Evolutionary conservation across 2,329 filamentous ascomycete genomes (phyloP).

Genomic region (Aureobasidium zeae): DNA sequence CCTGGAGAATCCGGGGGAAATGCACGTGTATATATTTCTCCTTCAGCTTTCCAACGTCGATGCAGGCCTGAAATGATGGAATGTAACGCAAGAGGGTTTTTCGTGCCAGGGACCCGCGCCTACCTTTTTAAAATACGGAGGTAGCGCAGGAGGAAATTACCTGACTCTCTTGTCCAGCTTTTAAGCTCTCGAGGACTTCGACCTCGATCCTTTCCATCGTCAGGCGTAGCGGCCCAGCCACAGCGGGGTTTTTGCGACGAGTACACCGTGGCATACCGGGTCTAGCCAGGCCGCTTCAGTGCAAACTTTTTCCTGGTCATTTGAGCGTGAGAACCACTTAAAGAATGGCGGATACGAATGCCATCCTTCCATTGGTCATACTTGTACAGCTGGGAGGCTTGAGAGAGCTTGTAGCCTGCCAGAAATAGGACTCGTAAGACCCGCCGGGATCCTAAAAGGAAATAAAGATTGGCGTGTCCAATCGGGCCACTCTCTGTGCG

Average conservation of each 20-base stretch:
- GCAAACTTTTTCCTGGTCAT: not conserved
- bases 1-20: conserved; percentile 6
- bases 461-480: conserved; percentile 9
- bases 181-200: conserved; percentile 2
- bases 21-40: conserved; percentile 11
- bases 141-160: conserved; percentile 13
- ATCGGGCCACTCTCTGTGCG: conserved; percentile 4
- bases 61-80: conserved; percentile 14
- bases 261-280: no score
- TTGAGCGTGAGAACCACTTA: conserved; percentile 5
- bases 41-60: conserved; percentile 8
- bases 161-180: not conserved
- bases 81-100: conserved; percentile 6
- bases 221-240: conserved; percentile 1
- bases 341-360: conserved; percentile 2
- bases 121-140: conserved; percentile 2
- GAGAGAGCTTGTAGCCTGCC: conserved; percentile 1
- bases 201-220: conserved; percentile 1
- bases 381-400: not conserved
- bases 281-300: conserved; percentile 10
- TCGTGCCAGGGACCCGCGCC: not conserved
- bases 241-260: conserved; percentile 10
- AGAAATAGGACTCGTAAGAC: not conserved
- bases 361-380: conserved; percentile 1
- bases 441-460: conserved; percentile 1